Percentiles rank a stretch among this genome's conserved stretches.
These are phyloP conservation scores for Annulohypoxylon bovei DNA, from an alignment of 495 filamentous ascomycete species.

Conservation along the genomic window DNA sequence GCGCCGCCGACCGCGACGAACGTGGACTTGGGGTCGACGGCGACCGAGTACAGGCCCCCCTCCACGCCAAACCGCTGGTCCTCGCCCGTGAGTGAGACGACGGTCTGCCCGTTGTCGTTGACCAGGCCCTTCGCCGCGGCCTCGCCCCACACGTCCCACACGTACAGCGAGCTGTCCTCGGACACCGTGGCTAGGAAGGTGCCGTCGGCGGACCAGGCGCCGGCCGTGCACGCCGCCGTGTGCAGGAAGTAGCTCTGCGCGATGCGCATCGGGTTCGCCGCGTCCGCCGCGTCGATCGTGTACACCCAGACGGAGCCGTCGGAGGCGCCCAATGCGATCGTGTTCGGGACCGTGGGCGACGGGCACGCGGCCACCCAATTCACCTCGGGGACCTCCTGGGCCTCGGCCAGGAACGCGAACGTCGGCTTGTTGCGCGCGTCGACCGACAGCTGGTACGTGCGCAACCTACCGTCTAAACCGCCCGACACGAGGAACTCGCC, in stretches of 20 bases:
- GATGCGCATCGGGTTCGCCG: constrained; percentile 71
- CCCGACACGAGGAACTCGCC: constrained; percentile 88
- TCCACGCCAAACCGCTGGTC: constrained; percentile 94
- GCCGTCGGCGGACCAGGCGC: constrained; percentile 89
- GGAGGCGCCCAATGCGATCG: constrained; percentile 88
- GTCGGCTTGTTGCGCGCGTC: constrained; percentile 44
- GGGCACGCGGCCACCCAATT: constrained; percentile 90
- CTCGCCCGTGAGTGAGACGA: constrained; percentile 80
- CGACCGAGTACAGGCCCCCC: constrained; percentile 88
- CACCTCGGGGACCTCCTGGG: constrained; percentile 91
- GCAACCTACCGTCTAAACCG: constrained; percentile 81
- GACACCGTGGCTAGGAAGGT: constrained; percentile 88
- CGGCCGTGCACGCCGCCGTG: constrained; percentile 86
- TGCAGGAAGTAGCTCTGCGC: constrained; percentile 92
- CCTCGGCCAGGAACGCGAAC: constrained; percentile 73
- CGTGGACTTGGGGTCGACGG: constrained; percentile 77
- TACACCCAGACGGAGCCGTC: constrained; percentile 98
- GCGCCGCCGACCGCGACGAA: constrained; percentile 90
- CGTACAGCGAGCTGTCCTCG: constrained; percentile 88
- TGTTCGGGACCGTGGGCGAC: constrained; percentile 71
- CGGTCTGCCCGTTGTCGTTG: constrained; percentile 72
- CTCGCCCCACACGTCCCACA: constrained; percentile 90
- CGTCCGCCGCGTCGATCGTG: constrained; percentile 73
- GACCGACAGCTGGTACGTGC: constrained; percentile 57
- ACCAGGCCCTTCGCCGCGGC: constrained; percentile 79